These are phyloP conservation scores for Aspergillus sclerotioniger DNA, from an alignment of 495 filamentous ascomycete species.

Conservation along the genomic window DNA sequence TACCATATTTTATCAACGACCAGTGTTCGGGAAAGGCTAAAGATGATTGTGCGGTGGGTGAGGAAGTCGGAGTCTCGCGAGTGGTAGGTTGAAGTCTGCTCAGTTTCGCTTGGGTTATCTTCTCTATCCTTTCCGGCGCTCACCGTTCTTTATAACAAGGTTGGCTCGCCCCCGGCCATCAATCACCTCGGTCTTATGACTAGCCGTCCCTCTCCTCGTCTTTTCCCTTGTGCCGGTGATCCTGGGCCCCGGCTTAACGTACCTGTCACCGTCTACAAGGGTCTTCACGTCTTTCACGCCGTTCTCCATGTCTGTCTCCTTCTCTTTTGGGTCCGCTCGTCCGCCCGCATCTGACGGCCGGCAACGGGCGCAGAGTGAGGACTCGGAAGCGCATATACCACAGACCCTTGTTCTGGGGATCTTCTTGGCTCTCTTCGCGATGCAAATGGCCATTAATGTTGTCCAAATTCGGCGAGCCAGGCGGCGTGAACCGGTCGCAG, in stretches of 20 bases:
- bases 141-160: slow-evolving; percentile 24
- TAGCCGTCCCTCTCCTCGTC: slow-evolving; percentile 48
- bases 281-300: slow-evolving; percentile 34
- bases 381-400: slow-evolving; percentile 29
- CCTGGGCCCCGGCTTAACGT: slow-evolving; percentile 25
- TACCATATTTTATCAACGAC: slow-evolving; percentile 67
- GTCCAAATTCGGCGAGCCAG: slow-evolving; percentile 31
- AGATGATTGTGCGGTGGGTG: slow-evolving; percentile 76
- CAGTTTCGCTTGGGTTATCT: slow-evolving; percentile 9
- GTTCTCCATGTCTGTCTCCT: slow-evolving; percentile 40
- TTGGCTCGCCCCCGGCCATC: slow-evolving; percentile 33
- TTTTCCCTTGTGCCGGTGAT: slow-evolving; percentile 33
- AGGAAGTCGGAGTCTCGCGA: slow-evolving; percentile 65
- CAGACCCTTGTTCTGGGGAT: slow-evolving; percentile 37
- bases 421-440: slow-evolving; percentile 36
- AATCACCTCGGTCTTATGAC: slow-evolving; percentile 46
- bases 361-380: slow-evolving; percentile 8
- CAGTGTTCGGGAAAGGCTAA: slow-evolving; percentile 76
- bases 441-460: slow-evolving; percentile 34
- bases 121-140: slow-evolving; percentile 9
- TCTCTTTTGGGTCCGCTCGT: slow-evolving; percentile 37
- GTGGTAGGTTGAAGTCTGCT: slow-evolving; percentile 56
- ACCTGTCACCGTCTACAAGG: slow-evolving; percentile 25
- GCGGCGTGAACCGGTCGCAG: slow-evolving; percentile 15
- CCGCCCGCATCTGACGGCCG: slow-evolving; percentile 12